Conservation (phyloP, 352 stramenopile species). For the Phytopythium litorale region DNA sequence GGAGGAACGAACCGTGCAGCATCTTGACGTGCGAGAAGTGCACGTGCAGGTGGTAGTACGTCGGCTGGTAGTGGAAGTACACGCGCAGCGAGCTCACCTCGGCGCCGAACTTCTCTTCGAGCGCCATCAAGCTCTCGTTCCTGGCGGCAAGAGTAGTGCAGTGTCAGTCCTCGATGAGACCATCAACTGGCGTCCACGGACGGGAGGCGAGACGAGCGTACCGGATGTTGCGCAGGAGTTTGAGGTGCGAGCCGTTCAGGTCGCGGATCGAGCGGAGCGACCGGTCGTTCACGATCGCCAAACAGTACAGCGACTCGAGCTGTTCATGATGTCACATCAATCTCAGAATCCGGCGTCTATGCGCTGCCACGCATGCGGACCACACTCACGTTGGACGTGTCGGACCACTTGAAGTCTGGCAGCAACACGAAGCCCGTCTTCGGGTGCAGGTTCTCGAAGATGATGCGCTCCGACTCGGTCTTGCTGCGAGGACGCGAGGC, state of each 20-base stretch:
- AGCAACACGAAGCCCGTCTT: slow-evolving; percentile 72
- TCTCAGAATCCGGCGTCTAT: neutral
- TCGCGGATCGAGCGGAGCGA: slow-evolving; percentile 77
- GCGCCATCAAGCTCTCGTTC: slow-evolving; percentile 46
- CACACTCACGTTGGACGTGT: slow-evolving; percentile 49
- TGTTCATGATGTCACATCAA: slow-evolving; percentile 16
- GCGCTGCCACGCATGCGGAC: neutral
- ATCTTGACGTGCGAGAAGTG: slow-evolving; percentile 87
- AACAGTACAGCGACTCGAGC: slow-evolving; percentile 77
- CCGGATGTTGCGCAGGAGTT: slow-evolving; percentile 72
- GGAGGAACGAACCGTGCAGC: slow-evolving; percentile 37
- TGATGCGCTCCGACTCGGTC: slow-evolving; percentile 75
- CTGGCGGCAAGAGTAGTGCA: slow-evolving; percentile 15
- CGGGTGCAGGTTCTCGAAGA: slow-evolving; percentile 67
- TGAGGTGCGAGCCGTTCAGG: slow-evolving; percentile 52
- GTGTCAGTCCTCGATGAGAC: neutral
- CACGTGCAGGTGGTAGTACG: slow-evolving; percentile 88
- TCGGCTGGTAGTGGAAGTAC: slow-evolving; percentile 88
- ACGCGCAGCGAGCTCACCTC: slow-evolving; percentile 53
- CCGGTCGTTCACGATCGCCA: slow-evolving; percentile 76
- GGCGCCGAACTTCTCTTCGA: slow-evolving; percentile 60
- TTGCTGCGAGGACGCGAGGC: slow-evolving; percentile 34
- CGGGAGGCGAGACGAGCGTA: slow-evolving; percentile 12
- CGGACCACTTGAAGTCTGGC: slow-evolving; percentile 84
- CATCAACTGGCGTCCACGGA: neutral